Conservation (phyloP, 202 grass and related monocot species). For the Brachypodium distachyon region DNA sequence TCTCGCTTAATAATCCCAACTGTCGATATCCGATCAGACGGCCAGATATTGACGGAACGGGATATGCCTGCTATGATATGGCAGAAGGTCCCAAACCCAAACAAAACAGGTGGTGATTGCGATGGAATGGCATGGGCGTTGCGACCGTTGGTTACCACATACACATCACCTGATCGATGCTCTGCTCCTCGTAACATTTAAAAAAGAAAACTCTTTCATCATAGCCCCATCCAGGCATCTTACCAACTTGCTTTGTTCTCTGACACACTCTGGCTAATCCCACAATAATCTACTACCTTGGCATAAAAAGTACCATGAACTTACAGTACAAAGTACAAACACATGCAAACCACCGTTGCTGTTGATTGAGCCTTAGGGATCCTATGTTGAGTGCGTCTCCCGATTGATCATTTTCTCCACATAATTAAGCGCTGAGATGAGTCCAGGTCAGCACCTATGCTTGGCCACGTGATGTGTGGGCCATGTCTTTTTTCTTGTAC, state of each 20-base stretch:
- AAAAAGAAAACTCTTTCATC: not conserved
- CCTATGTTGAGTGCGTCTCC: slow-evolving; percentile 25
- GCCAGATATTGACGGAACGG: not conserved
- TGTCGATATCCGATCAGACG: not conserved
- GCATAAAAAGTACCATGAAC: not conserved
- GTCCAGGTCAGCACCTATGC: not conserved
- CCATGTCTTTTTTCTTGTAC: slow-evolving; percentile 31
- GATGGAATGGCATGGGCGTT: slow-evolving; percentile 14
- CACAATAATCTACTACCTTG: not conserved
- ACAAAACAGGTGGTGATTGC: slow-evolving; percentile 8
- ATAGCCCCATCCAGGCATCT: not conserved
- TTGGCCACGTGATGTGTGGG: slow-evolving; percentile 17
- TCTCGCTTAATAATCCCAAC: not conserved
- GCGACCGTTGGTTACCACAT: slow-evolving; percentile 22
- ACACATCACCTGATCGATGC: slow-evolving; percentile 22
- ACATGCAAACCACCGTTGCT: slow-evolving; percentile 28
- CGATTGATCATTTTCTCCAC: not conserved
- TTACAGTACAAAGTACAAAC: not conserved
- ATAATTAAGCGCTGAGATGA: not conserved
- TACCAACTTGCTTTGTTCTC: slow-evolving; percentile 23
- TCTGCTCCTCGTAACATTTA: not conserved
- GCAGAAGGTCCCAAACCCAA: not conserved
- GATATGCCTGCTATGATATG: no score
- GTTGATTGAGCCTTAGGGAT: slow-evolving; percentile 19
- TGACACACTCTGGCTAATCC: slow-evolving; percentile 18